A percentile compares a stretch with the other conserved stretches of the same genome.
Conservation (phyloP, 768 basidiomycete species). For the Phylloporus rhodoxanthus region DNA sequence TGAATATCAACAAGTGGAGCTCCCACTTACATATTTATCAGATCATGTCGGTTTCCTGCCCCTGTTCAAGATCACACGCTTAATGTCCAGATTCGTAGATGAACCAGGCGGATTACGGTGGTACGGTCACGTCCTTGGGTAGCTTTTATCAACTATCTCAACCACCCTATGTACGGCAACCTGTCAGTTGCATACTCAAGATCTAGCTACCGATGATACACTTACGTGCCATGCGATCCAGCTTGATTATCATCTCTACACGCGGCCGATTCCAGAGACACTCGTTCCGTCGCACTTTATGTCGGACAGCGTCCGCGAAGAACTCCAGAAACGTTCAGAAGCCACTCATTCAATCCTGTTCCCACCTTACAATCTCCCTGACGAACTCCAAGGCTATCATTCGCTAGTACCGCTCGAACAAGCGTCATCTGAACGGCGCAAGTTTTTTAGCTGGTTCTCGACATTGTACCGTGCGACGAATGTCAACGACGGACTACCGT, state of each 20-base stretch:
- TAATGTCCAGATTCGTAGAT: slow-evolving; percentile 1
- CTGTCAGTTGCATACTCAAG: slow-evolving; percentile 40
- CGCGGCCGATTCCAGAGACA: slow-evolving; percentile 54
- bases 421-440: slow-evolving; percentile 52
- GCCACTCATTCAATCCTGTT: slow-evolving; percentile 32
- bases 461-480: slow-evolving; percentile 80
- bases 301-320: slow-evolving; percentile 67
- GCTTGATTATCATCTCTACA: slow-evolving; percentile 94
- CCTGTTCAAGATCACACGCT: neutral
- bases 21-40: slow-evolving; percentile 16
- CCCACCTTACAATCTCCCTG: slow-evolving; percentile 59
- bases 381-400: slow-evolving; percentile 89
- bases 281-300: slow-evolving; percentile 71
- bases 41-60: slow-evolving; percentile 19
- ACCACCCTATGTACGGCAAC: slow-evolving; percentile 57
- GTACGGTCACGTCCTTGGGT: slow-evolving; percentile 17
- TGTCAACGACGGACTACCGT: slow-evolving; percentile 68
- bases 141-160: slow-evolving; percentile 38
- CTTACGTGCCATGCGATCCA: slow-evolving; percentile 26
- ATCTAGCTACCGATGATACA: neutral
- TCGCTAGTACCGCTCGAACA: slow-evolving; percentile 75
- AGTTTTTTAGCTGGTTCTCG: slow-evolving; percentile 75
- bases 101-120: slow-evolving; percentile 30
- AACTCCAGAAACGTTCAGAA: slow-evolving; percentile 48
- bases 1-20: slow-evolving; percentile 22